Evolutionary conservation across 306 rosid genomes (phyloP).

Genomic region (Geum urbanum): DNA sequence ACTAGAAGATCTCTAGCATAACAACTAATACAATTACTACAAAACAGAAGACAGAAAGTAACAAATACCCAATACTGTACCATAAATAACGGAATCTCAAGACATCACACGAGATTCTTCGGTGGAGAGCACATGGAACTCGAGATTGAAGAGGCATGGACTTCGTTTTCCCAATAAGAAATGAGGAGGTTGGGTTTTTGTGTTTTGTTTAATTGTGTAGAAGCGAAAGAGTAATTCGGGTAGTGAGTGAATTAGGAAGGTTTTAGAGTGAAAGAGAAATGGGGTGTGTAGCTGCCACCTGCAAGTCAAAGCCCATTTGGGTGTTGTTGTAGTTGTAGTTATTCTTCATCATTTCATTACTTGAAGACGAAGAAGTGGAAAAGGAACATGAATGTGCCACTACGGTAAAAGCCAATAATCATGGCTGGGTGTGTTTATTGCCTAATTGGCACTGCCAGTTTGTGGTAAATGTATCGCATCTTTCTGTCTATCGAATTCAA

Average conservation of each 20-base stretch:
- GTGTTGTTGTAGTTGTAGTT: not conserved
- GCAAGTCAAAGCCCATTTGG: constrained; percentile 21
- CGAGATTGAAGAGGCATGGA: not conserved
- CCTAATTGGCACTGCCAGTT: not conserved
- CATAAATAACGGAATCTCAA: constrained; percentile 16
- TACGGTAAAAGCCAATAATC: constrained; percentile 8
- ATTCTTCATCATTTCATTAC: not conserved
- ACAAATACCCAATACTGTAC: constrained; percentile 4
- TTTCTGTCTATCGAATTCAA: not conserved
- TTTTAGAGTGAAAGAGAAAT: not conserved
- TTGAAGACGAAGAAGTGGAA: not conserved
- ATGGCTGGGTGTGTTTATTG: not conserved
- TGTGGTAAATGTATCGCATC: not conserved
- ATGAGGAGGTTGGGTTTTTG: not conserved
- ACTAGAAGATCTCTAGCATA: constrained; percentile 7
- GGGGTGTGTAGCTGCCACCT: constrained; percentile 4
- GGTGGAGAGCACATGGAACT: not conserved
- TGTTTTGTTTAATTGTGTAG: not conserved
- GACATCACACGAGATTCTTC: not conserved
- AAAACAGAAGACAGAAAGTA: not conserved
- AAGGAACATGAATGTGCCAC: not conserved
- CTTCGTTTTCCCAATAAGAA: not conserved
- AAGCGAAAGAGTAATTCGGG: not conserved
- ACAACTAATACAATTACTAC: constrained; percentile 13
- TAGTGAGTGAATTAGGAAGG: not conserved